phyloP scores from a whole-genome alignment of 129 eudicot genomes.

The Flaveria bidentis region DNA sequence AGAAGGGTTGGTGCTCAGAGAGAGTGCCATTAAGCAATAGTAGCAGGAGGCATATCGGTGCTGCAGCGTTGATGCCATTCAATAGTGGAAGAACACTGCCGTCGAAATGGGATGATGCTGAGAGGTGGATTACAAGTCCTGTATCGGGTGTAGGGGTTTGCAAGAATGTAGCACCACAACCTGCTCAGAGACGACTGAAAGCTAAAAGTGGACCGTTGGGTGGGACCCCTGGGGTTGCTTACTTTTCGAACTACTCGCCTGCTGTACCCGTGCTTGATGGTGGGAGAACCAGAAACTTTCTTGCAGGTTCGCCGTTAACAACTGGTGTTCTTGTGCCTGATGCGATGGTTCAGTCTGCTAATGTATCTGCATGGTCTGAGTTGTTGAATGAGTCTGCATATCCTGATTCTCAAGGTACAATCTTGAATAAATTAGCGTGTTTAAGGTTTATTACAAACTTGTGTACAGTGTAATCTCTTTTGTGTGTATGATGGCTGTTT shows the following conservation, averaged over 20 bases:
- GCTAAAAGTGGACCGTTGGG: conserved; percentile 93
- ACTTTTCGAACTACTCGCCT: conserved; percentile 56
- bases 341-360: conserved; percentile 32
- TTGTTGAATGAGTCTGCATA: conserved; percentile 50
- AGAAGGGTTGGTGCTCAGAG: conserved; percentile 84
- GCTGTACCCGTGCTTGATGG: conserved; percentile 49
- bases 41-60: conserved; percentile 64
- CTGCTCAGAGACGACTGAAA: conserved; percentile 60
- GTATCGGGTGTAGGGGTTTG: conserved; percentile 57
- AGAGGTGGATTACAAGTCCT: conserved; percentile 97
- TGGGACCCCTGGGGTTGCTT: conserved; percentile 57
- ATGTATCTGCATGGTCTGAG: conserved; percentile 47
- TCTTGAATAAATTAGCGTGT: background rate
- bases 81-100: conserved; percentile 85
- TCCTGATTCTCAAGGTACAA: conserved; percentile 64
- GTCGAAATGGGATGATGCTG: conserved; percentile 99
- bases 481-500: conserved; percentile 18
- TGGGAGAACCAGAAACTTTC: conserved; percentile 47
- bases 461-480: background rate
- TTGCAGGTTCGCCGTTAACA: conserved; percentile 62
- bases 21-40: conserved; percentile 60
- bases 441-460: background rate
- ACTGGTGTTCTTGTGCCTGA: conserved; percentile 72
- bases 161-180: conserved; percentile 38
- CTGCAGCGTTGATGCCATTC: conserved; percentile 93